Percentiles rank a stretch among this genome's conserved stretches.
Evolutionary conservation across 306 rosid genomes (phyloP).

Genomic region (Inga oerstediana): DNA sequence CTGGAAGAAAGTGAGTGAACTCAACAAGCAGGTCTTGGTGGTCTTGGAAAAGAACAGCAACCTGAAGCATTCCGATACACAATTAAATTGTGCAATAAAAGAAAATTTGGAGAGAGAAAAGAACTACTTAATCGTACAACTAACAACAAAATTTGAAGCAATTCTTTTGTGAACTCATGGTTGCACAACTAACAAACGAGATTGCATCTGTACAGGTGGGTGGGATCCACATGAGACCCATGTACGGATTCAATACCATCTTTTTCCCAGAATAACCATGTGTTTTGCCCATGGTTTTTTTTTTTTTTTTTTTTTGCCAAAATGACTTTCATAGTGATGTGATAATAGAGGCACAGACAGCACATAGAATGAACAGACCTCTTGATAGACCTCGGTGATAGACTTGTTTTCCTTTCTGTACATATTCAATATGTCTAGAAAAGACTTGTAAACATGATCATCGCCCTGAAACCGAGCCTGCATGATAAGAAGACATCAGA

Average conservation of each 20-base stretch:
- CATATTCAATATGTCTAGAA: constrained; percentile 93
- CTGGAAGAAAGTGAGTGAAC: constrained; percentile 94
- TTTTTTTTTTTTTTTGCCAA: not conserved
- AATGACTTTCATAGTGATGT: not conserved
- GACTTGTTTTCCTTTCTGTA: constrained; percentile 94
- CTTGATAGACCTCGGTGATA: constrained; percentile 77
- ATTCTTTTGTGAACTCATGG: not conserved
- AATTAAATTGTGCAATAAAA: constrained; percentile 26
- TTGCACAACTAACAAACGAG: not conserved
- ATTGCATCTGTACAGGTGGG: not conserved
- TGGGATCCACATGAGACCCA: not conserved
- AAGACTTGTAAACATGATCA: constrained; percentile 88
- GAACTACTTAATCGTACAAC: not conserved
- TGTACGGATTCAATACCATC: not conserved
- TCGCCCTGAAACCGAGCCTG: constrained; percentile 91
- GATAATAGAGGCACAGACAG: constrained; percentile 22
- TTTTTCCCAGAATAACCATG: not conserved
- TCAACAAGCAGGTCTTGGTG: constrained; percentile 85
- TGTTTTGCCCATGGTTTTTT: not conserved
- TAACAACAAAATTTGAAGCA: constrained; percentile 7
- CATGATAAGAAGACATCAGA: constrained; percentile 45
- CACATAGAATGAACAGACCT: constrained; percentile 50
- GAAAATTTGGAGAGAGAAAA: not conserved
- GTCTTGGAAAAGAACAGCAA: constrained; percentile 78
- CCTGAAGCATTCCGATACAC: constrained; percentile 58